Evolutionary conservation across 257 asterid genomes (phyloP), one percentile per base, ranked within the genome.

Genomic region (Nicotiana undulata): DNA sequence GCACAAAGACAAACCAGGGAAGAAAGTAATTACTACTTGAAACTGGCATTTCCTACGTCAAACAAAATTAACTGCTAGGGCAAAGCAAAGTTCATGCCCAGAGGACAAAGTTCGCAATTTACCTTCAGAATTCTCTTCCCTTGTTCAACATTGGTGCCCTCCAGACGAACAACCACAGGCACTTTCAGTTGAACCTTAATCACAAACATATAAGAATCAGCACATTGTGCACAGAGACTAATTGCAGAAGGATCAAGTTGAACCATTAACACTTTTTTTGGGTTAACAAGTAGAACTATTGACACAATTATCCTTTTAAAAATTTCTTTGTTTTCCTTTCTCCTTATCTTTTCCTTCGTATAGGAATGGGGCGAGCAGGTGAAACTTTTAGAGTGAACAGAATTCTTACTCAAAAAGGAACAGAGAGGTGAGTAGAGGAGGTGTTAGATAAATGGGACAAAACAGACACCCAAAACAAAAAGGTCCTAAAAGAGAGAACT

Each of bases 111-210:
- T 29, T 63, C 28, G 31, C 18, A 60, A 49, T 80, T 80, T 86
- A 95, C 98, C 98, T 91, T 95, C 80, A 95, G 90, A 83, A 95
- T 95, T 89, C 97, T 92, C 90, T 92, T 93, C 74, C 98, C 98
- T 84, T 90, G 96, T 86, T 95, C 99, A 24, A 95, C 99, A 34
- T 95, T 95, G 84, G 99, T 95, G 70, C 99, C 99, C 88, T 95
- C 99, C 58, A 95, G 97, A 75, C 99, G 97, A 81, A 95, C 99
- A 49, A 95, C 86, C 18, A 95, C 98, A 16, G 97, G 99, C 79
- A 93, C 99, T 88, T 95, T 91, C 87, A 93, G 84, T 90, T 95
- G 90, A 85, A 93, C 97, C 98, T 95, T 74, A 56, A 81, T 56
- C 22, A 76, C 81, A 82, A 63, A 52, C 55, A 46, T 61, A 79